These are phyloP conservation scores for Penicillium oxalicum DNA, from an alignment of 2,329 filamentous ascomycete species.

Conservation along the genomic window DNA sequence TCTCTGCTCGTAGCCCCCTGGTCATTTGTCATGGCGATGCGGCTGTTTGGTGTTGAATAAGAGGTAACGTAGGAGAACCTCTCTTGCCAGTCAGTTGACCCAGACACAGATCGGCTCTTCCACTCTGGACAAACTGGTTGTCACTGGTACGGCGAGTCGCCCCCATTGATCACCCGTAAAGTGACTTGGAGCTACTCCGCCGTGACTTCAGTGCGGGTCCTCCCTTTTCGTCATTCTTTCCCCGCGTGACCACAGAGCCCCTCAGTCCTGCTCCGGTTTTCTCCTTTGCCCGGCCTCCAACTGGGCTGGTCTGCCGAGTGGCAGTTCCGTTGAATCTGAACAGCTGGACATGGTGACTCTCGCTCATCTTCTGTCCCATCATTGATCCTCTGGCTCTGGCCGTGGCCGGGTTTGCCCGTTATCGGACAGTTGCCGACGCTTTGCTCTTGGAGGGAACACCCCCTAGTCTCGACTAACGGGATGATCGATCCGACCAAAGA, in stretches of 20 bases:
- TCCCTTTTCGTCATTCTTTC: slow-evolving; percentile 2
- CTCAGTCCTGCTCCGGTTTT: slow-evolving; percentile 4
- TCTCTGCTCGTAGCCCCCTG: too few species aligned
- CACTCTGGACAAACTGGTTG: too few species aligned
- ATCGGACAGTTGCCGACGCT: neutral
- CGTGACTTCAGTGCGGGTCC: slow-evolving; percentile 12
- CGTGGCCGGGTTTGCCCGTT: neutral
- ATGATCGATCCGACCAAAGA: neutral
- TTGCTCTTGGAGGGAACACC: too few species aligned
- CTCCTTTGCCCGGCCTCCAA: neutral
- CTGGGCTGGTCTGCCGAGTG: neutral
- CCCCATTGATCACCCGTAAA: slow-evolving; percentile 12
- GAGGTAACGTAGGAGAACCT: too few species aligned
- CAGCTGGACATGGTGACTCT: too few species aligned
- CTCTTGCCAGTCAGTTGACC: too few species aligned
- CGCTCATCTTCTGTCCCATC: too few species aligned
- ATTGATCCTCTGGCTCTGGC: neutral
- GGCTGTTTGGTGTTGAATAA: too few species aligned
- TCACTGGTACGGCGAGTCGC: too few species aligned
- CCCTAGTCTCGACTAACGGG: neutral
- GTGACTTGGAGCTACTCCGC: neutral
- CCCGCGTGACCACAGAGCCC: slow-evolving; percentile 1
- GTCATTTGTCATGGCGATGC: too few species aligned
- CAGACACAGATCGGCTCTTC: too few species aligned
- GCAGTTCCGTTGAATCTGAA: too few species aligned